Conservation (phyloP, 2,329 filamentous ascomycete genomes). For the Penicillium verrucosum region DNA sequence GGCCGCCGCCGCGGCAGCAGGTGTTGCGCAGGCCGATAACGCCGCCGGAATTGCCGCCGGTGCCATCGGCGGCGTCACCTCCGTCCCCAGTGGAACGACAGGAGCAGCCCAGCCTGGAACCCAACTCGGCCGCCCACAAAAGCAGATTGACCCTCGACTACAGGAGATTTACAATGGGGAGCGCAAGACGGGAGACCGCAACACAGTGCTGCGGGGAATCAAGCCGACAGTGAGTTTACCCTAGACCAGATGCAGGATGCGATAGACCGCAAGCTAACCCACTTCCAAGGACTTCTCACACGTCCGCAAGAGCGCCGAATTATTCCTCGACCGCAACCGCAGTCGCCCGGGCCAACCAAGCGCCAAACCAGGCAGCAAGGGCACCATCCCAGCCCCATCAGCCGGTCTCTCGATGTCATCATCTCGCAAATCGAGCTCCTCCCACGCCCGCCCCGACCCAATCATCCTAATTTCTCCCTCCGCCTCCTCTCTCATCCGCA, state of each 20-base stretch:
- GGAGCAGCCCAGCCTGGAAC: conserved; percentile 33
- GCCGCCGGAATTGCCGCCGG: conserved; percentile 52
- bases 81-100: conserved; percentile 43
- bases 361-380: conserved; percentile 35
- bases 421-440: conserved; percentile 40
- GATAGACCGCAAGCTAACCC: neutral
- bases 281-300: conserved; percentile 81
- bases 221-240: conserved; percentile 69
- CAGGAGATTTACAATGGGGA: conserved; percentile 89
- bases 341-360: conserved; percentile 36
- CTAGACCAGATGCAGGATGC: neutral
- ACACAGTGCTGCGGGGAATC: conserved; percentile 78
- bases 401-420: conserved; percentile 38
- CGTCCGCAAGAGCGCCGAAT: conserved; percentile 78
- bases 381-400: conserved; percentile 35
- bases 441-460: conserved; percentile 60
- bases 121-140: conserved; percentile 50
- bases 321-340: conserved; percentile 64
- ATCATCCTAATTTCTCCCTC: conserved; percentile 97
- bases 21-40: conserved; percentile 42
- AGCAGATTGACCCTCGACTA: conserved; percentile 76
- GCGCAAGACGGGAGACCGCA: conserved; percentile 87
- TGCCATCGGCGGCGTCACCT: conserved; percentile 43
- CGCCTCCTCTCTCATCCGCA: conserved; percentile 87
- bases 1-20: conserved; percentile 40